Evolutionary conservation across 768 basidiomycete species (phyloP).

Genomic region (Mycena albidolilacea): DNA sequence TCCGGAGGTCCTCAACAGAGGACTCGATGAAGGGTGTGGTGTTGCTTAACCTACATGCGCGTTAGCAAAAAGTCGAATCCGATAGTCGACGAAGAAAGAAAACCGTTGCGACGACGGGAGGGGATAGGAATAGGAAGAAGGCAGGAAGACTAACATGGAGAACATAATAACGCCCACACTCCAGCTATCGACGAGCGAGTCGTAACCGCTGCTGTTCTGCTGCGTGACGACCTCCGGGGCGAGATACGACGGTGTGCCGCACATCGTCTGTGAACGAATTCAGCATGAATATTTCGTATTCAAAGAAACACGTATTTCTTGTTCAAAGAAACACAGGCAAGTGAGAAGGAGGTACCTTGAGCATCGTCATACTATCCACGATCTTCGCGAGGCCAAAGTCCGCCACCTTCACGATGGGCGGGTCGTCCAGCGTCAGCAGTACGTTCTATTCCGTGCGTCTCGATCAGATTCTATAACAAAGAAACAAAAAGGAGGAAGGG

Average conservation of each 20-base stretch:
- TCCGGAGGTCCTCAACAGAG: conserved; percentile 68
- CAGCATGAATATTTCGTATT: no score
- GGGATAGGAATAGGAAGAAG: no score
- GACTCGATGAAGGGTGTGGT: conserved; percentile 86
- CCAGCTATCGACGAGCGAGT: conserved; percentile 95
- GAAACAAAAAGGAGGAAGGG: conserved; percentile 36
- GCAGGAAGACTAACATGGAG: conserved; percentile 75
- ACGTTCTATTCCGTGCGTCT: conserved; percentile 71
- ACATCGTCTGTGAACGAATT: conserved; percentile 78
- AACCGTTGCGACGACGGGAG: background rate
- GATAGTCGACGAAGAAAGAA: conserved; percentile 7
- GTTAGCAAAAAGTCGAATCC: conserved; percentile 26
- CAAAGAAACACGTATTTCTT: no score
- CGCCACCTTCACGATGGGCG: conserved; percentile 88
- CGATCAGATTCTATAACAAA: conserved; percentile 10
- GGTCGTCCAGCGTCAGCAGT: conserved; percentile 79
- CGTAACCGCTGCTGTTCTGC: conserved; percentile 79
- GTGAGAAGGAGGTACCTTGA: conserved; percentile 66
- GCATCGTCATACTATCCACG: conserved; percentile 83
- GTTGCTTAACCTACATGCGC: conserved; percentile 75
- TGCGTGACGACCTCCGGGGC: conserved; percentile 92
- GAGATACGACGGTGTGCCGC: conserved; percentile 95
- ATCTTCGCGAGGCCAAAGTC: conserved; percentile 97
- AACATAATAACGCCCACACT: conserved; percentile 96
- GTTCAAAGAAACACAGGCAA: background rate